phyloP scores from a whole-genome alignment of 1,139 yeast genomes.

The Blastobotrys ciferrii region DNA sequence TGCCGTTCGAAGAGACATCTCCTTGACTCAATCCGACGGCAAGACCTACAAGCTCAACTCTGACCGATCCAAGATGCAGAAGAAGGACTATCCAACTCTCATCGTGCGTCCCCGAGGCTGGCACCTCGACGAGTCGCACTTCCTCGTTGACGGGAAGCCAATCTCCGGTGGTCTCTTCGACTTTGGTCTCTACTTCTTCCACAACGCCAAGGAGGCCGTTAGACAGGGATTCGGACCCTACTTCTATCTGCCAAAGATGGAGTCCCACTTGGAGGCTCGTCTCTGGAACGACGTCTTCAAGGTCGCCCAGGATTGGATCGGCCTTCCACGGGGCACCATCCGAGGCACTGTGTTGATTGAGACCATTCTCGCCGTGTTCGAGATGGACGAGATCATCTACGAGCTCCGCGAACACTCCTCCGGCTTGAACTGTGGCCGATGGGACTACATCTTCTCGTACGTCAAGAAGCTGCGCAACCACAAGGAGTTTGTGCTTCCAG shows the following conservation, averaged over 20 bases:
- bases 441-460: conserved; percentile 78
- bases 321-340: conserved; percentile 66
- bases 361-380: conserved; percentile 74
- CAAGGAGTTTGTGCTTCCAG: conserved; percentile 64
- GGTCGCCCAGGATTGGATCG: conserved; percentile 64
- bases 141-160: conserved; percentile 71
- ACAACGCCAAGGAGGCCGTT: conserved; percentile 62
- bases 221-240: conserved; percentile 70
- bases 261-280: conserved; percentile 74
- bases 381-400: conserved; percentile 77
- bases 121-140: conserved; percentile 76
- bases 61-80: conserved; percentile 36
- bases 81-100: conserved; percentile 59
- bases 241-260: conserved; percentile 79
- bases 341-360: conserved; percentile 75
- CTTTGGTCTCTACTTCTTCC: conserved; percentile 73
- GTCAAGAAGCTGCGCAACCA: conserved; percentile 67
- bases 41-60: conserved; percentile 60
- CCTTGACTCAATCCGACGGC: conserved; percentile 55
- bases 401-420: conserved; percentile 73
- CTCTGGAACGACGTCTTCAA: conserved; percentile 77
- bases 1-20: conserved; percentile 70
- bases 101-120: conserved; percentile 86
- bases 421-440: conserved; percentile 78
- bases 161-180: conserved; percentile 73